Percentiles rank a stretch among this genome's conserved stretches.
These are phyloP conservation scores for Cladosporium sp. DNA, from an alignment of 2,329 filamentous ascomycete genomes.

Conservation along the genomic window DNA sequence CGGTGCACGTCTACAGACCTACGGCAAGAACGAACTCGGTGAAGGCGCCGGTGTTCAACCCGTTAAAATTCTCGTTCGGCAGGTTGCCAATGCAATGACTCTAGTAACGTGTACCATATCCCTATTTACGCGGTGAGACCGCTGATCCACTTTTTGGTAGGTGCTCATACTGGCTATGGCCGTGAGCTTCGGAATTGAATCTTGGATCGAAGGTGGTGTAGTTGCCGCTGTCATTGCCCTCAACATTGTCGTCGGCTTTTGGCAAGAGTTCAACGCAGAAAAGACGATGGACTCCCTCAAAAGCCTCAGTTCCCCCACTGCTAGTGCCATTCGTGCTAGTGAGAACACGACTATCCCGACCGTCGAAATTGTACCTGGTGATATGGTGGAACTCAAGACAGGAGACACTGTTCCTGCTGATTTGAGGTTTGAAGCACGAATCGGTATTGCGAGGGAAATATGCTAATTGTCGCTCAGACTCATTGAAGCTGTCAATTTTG, in stretches of 20 bases:
- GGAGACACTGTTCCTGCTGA: slow-evolving; percentile 49
- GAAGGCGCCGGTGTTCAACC: slow-evolving; percentile 63
- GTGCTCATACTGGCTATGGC: slow-evolving; percentile 48
- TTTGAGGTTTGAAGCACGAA: slow-evolving; percentile 46
- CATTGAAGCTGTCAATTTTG: slow-evolving; percentile 57
- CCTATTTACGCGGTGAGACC: slow-evolving; percentile 2
- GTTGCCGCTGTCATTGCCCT: slow-evolving; percentile 41
- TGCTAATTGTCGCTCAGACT: slow-evolving; percentile 25
- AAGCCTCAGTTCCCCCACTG: slow-evolving; percentile 44
- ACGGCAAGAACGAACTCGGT: slow-evolving; percentile 68
- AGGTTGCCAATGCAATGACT: slow-evolving; percentile 74
- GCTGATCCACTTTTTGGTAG: slow-evolving; percentile 16
- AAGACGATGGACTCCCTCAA: slow-evolving; percentile 47
- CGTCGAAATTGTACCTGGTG: slow-evolving; percentile 43
- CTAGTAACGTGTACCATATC: slow-evolving; percentile 30
- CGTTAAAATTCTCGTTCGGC: slow-evolving; percentile 67
- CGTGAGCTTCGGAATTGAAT: slow-evolving; percentile 43
- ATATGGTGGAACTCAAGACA: slow-evolving; percentile 43
- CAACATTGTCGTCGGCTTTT: slow-evolving; percentile 45
- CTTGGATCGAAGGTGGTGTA: slow-evolving; percentile 46
- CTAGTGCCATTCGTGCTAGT: slow-evolving; percentile 43
- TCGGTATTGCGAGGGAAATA: neutral
- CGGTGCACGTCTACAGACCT: slow-evolving; percentile 52
- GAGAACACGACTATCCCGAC: slow-evolving; percentile 37
- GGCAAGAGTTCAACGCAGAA: slow-evolving; percentile 44